Percentiles rank a stretch among this genome's conserved stretches.
Evolutionary conservation across 345 rosid genomes (phyloP).

Genomic region (Hevea brasiliensis): DNA sequence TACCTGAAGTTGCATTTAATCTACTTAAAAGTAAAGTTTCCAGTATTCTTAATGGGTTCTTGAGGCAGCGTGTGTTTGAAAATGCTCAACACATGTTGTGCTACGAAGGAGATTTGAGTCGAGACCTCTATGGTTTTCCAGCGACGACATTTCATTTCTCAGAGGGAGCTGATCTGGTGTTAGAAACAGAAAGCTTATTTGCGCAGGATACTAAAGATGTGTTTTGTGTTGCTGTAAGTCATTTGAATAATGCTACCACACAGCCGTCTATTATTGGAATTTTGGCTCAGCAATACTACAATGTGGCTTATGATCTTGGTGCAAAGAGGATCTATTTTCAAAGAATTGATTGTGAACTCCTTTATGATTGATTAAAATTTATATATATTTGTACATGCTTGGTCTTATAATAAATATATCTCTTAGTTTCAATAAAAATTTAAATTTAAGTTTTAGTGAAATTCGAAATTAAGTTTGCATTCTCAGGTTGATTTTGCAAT

Average conservation of each 20-base stretch:
- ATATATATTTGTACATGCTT: too few relatives aligned
- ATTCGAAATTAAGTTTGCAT: too few relatives aligned
- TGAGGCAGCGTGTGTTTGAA: neutral
- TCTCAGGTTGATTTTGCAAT: too few relatives aligned
- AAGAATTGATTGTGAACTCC: constrained; percentile 17
- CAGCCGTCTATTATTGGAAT: constrained; percentile 1
- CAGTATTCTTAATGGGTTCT: constrained; percentile 14
- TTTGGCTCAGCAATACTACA: constrained; percentile 19
- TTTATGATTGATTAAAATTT: neutral
- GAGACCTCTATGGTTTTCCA: constrained; percentile 20
- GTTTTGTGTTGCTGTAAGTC: constrained; percentile 6
- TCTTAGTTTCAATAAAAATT: too few relatives aligned
- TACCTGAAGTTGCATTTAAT: constrained; percentile 14
- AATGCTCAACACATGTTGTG: constrained; percentile 24
- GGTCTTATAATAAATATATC: too few relatives aligned
- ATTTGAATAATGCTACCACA: neutral
- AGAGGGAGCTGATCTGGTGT: constrained; percentile 19
- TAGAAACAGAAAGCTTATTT: constrained; percentile 15
- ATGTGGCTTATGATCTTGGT: constrained; percentile 1
- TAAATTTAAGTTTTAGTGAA: too few relatives aligned
- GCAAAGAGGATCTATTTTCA: constrained; percentile 7
- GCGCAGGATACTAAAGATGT: neutral
- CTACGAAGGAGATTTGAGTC: constrained; percentile 31
- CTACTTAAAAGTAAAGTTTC: constrained; percentile 24
- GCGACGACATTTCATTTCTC: constrained; percentile 16